Evolutionary conservation across 306 rosid species (phyloP), one percentile per base, ranked within the genome.

Genomic region (Oemleria cerasiformis): DNA sequence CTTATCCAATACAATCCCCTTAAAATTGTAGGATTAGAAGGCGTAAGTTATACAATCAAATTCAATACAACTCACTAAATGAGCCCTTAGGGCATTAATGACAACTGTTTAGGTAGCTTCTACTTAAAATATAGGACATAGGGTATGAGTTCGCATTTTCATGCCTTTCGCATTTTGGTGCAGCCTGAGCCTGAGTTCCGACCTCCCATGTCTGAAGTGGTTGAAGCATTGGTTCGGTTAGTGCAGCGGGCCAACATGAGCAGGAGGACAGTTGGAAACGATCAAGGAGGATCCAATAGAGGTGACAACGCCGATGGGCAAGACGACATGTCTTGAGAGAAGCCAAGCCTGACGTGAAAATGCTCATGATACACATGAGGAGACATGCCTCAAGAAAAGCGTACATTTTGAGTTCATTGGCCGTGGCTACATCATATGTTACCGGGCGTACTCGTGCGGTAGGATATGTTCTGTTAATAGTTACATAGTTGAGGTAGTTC

Each of bases 161-260:
- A 17, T 44, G 8, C 48, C 78, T 59, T 56, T 30, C 8, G 16
- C 45, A 25, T 38, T 69, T 43, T 74, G 68, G 56, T 63, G 82
- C 97, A 94, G 99, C 87, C 92, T 21, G 99, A 94, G 82, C 97
- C 99, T 3, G 99, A 94, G 69, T 94, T 94, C 72, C 96, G 99
- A 82, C 99, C 99, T 19, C 97, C 99, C 0, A 94, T 94, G 99
- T 94, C 99, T 2, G 99, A 94, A 81, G 99, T 94, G 59, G 99
- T 94, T 61, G 88, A 94, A 79, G 92, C 96, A 5, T 66, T 94
- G 73, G 99, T 94, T 66, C 87, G 92, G 34, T 79, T 94, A 53
- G 96, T 94, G 73, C 99, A 94, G 74, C 91, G 99, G 77, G 86
- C 97, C 5, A 94, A 94, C 87, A 91, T 94, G 99, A 94, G 99